Evolutionary conservation across 768 basidiomycete species (phyloP), one percentile per base, ranked within the genome.

Genomic region (Amanita pallidorosea): DNA sequence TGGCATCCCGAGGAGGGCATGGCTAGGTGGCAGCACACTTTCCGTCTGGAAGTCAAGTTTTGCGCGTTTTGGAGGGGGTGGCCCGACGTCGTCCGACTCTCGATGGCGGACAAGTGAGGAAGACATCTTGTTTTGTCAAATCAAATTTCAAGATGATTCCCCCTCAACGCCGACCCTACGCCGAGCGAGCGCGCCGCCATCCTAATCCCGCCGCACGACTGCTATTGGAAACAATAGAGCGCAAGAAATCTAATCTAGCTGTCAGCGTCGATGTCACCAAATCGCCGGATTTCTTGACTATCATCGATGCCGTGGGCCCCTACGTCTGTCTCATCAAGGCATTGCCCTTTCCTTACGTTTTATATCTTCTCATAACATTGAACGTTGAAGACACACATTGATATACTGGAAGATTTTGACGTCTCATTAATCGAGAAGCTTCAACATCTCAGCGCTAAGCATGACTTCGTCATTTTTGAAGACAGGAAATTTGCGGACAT

Each of bases 401-500:
- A 99, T 65, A 87, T 99, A 57, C 74, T 99, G 51, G 85, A 92
- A 57, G 93, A 98, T 68, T 98, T 92, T 64, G 80, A 92, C 41
- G 65, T 70, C 8, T 75, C 74, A 6, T 67, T 97, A 42, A 79
- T 94, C 51, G 70, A 79, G 37, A 72, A 75, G 40, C 73, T 99
- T 37, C 75, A 80, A 53, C 71, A 73, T 33, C 78, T 98, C 6
- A 83, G 85, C 60, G 60, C 67, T 42, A 84, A 87, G 63, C 81
- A 96, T 55, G 90, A 96, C 60, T 99, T 98, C 69, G 65, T 95
- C 47, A 93, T 97, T 58, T 99, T 98, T 58, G 96, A 98, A 70
- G 96, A 99, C 70, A 76, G 96, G 56, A 99, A 99, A 67, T 99
- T 99, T 60, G 95, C 96, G 4, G 96, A 99, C 66, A 98, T 99